A percentile compares a stretch with the other conserved stretches of the same genome.
phyloP scores from a whole-genome alignment of 768 basidiomycete species.

The Lepiota venenata region DNA sequence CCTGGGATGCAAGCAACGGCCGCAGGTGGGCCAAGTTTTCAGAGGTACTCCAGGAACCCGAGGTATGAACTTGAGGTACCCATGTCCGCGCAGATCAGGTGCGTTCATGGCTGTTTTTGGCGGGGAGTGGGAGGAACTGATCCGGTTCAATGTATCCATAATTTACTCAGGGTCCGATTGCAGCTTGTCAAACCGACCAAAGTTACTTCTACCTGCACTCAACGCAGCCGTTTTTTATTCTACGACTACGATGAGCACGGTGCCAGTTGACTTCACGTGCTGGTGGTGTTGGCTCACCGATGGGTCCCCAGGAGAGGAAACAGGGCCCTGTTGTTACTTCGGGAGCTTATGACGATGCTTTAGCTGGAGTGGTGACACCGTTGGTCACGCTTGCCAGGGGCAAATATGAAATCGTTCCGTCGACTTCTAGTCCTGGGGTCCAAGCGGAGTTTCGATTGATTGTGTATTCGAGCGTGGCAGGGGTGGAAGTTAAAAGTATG shows the following conservation, averaged over 20 bases:
- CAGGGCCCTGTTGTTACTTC: constrained; percentile 55
- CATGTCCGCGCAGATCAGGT: constrained; percentile 56
- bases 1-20: constrained; percentile 64
- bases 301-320: too few species aligned
- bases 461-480: constrained; percentile 47
- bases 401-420: constrained; percentile 71
- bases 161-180: constrained; percentile 57
- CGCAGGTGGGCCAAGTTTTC: constrained; percentile 65
- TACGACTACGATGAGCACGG: constrained; percentile 19
- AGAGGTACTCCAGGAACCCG: constrained; percentile 67
- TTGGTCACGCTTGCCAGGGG: constrained; percentile 51
- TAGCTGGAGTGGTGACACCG: constrained; percentile 68
- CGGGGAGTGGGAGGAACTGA: too few species aligned
- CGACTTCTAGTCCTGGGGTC: constrained; percentile 63
- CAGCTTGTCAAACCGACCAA: constrained; percentile 50
- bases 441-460: constrained; percentile 56
- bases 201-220: constrained; percentile 35
- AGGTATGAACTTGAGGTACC: constrained; percentile 58
- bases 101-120: constrained; percentile 16
- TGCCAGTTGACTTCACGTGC: constrained; percentile 17
- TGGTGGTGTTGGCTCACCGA: constrained; percentile 6
- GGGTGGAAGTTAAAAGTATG: constrained; percentile 20
- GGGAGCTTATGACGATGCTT: constrained; percentile 73
- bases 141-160: neutral
- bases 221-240: constrained; percentile 58